These are phyloP conservation scores for Backusella sp. DNA, from an alignment of 192 early-diverging fungal genomes.

Conservation along the genomic window DNA sequence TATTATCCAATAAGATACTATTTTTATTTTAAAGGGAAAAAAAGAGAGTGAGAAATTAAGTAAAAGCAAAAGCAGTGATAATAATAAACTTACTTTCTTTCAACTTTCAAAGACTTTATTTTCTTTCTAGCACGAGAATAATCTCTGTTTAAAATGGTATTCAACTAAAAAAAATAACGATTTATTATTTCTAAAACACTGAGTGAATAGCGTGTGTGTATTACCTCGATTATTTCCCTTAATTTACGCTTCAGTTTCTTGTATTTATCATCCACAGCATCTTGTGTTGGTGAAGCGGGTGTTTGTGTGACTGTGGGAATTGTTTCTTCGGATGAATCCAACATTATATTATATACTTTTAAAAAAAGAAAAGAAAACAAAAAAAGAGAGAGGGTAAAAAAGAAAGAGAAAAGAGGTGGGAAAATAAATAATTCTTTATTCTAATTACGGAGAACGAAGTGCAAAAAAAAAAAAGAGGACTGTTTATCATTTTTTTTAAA, in stretches of 20 bases:
- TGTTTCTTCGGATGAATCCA: neutral
- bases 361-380: neutral
- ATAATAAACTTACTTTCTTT: constrained; percentile 24
- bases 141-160: constrained; percentile 20
- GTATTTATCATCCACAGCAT: constrained; percentile 42
- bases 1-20: constrained; percentile 32
- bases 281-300: constrained; percentile 2
- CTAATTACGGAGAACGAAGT: constrained; percentile 3
- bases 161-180: constrained; percentile 5
- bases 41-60: neutral
- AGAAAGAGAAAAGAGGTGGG: constrained; percentile 11
- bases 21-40: neutral
- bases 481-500: constrained; percentile 7
- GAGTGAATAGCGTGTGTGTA: neutral
- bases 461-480: constrained; percentile 2
- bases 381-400: constrained; percentile 9
- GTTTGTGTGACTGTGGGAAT: constrained; percentile 3
- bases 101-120: constrained; percentile 23
- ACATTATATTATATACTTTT: neutral
- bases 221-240: constrained; percentile 44
- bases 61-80: neutral
- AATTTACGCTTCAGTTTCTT: constrained; percentile 44
- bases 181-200: neutral
- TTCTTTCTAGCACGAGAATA: constrained; percentile 26
- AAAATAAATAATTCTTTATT: neutral